Percentiles rank a stretch among this genome's conserved stretches.
Conservation (phyloP, 2,329 filamentous ascomycete genomes). For the Atkinsonella texensis region DNA sequence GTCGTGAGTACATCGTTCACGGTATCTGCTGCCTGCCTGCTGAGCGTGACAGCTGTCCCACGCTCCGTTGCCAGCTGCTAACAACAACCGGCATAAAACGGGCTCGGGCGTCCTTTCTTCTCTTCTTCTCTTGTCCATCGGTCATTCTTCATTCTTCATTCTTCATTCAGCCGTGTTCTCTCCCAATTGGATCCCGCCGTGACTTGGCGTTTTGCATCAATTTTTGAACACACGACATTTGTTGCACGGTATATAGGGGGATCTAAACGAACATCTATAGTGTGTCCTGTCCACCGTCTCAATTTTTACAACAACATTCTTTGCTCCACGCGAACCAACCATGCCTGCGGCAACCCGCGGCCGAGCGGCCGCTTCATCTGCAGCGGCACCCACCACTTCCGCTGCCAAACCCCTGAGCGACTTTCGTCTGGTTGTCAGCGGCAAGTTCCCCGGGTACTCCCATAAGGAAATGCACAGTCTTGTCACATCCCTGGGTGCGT, state of each 20-base stretch:
- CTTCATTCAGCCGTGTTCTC: too few species aligned
- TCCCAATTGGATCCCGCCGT: too few species aligned
- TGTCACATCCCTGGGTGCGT: constrained; percentile 37
- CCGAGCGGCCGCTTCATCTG: constrained; percentile 7
- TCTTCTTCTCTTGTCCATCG: not conserved
- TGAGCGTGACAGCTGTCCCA: not conserved
- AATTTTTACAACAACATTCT: not conserved
- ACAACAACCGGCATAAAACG: not conserved
- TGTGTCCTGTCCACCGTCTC: not conserved
- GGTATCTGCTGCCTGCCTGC: not conserved
- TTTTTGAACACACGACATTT: too few species aligned
- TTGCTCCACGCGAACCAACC: not conserved
- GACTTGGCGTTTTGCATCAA: too few species aligned
- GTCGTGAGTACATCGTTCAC: too few species aligned
- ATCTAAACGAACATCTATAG: too few species aligned
- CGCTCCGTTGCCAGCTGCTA: not conserved
- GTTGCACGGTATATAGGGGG: too few species aligned
- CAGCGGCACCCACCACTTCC: constrained; percentile 3
- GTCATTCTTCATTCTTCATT: too few species aligned
- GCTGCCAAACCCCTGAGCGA: constrained; percentile 29
- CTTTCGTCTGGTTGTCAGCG: constrained; percentile 44
- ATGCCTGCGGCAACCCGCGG: constrained; percentile 1
- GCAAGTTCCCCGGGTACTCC: constrained; percentile 45
- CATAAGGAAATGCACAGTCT: constrained; percentile 34
- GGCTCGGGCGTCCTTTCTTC: too few species aligned